Evolutionary conservation across 2,329 filamentous ascomycete species (phyloP).

Genomic region (Monosporascus sp.): DNA sequence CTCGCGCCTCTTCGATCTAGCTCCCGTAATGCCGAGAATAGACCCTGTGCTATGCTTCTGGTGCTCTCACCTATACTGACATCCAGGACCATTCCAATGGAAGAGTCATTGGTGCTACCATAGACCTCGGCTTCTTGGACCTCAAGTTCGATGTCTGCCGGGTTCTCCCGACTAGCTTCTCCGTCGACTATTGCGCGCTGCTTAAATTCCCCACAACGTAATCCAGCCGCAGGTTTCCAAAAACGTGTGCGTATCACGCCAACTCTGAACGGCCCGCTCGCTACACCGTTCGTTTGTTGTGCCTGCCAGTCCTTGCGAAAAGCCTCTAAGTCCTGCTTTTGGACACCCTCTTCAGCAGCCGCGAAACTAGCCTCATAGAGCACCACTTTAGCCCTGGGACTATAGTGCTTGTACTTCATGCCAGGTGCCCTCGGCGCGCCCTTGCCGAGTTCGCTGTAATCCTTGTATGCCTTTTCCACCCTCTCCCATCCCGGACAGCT

Average conservation of each 20-base stretch:
- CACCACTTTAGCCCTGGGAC: conserved; percentile 79
- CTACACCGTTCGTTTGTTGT: conserved; percentile 9
- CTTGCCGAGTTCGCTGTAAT: conserved; percentile 62
- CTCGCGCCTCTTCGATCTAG: conserved; percentile 76
- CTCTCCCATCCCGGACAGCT: conserved; percentile 74
- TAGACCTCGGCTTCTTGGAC: conserved; percentile 37
- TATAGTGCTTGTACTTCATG: conserved; percentile 99
- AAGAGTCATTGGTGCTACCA: conserved; percentile 23
- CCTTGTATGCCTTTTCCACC: conserved; percentile 72
- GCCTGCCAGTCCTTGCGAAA: conserved; percentile 8
- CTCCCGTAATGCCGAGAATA: conserved; percentile 83
- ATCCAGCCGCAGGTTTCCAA: conserved; percentile 43
- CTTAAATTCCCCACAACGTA: conserved; percentile 28
- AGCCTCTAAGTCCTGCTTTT: conserved; percentile 27
- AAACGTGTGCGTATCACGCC: conserved; percentile 52
- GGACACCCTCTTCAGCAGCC: conserved; percentile 30
- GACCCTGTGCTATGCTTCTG: conserved; percentile 71
- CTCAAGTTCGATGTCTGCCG: conserved; percentile 26
- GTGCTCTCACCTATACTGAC: conserved; percentile 67
- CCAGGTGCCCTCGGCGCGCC: conserved; percentile 77
- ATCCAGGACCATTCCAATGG: conserved; percentile 52
- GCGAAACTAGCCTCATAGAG: conserved; percentile 62
- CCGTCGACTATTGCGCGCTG: conserved; percentile 23
- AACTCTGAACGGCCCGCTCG: conserved; percentile 25
- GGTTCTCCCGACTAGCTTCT: conserved; percentile 9